Percentiles rank a stretch among this genome's conserved stretches.
Conservation (phyloP, 2,329 filamentous ascomycete genomes). For the Arthrobotrys sphaeroides region DNA sequence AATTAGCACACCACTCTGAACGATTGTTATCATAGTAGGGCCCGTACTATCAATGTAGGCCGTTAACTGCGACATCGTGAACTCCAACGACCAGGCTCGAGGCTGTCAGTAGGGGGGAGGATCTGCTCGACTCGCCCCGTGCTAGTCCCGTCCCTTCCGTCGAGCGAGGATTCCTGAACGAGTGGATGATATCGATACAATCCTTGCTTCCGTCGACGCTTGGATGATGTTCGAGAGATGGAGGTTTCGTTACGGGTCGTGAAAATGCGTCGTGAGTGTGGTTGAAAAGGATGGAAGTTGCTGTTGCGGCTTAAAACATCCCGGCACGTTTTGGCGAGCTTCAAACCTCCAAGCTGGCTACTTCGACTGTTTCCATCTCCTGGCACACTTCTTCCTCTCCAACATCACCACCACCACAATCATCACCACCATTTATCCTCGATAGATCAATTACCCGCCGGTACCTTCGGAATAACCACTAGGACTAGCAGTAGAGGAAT, state of each 20-base stretch:
- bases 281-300: not conserved
- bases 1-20: too few species aligned
- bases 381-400: not conserved
- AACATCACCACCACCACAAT: not conserved
- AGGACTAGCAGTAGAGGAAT: not conserved
- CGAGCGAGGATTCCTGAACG: too few species aligned
- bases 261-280: not conserved
- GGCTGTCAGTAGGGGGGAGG: not conserved
- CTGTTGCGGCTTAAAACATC: constrained; percentile 43
- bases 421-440: constrained; percentile 1
- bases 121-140: too few species aligned
- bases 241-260: not conserved
- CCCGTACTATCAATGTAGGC: constrained; percentile 48
- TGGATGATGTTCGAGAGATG: not conserved
- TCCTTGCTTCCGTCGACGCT: too few species aligned
- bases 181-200: too few species aligned
- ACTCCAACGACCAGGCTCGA: not conserved
- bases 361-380: constrained; percentile 39
- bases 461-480: not conserved
- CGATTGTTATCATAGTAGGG: too few species aligned
- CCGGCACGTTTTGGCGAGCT: constrained; percentile 10
- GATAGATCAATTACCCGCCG: too few species aligned
- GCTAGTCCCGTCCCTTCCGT: too few species aligned
- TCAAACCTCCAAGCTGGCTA: constrained; percentile 54
- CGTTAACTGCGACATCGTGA: constrained; percentile 46